Percentiles rank a stretch among this genome's conserved stretches.
phyloP scores from a whole-genome alignment of 495 filamentous ascomycete species.

The Chaetomidium leptoderma region DNA sequence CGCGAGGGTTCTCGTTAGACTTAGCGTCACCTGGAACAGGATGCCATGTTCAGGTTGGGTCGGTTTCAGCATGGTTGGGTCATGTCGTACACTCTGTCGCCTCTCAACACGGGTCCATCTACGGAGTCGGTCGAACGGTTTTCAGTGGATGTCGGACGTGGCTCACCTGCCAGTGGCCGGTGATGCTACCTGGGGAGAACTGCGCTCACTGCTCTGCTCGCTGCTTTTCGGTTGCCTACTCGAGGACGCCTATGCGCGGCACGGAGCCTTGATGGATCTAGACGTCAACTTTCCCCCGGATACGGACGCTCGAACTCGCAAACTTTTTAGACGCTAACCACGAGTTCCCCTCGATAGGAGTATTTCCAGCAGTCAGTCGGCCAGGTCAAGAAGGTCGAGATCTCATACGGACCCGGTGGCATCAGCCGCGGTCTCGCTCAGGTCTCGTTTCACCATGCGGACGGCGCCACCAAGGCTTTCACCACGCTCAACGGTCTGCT shows the following conservation, averaged over 20 bases:
- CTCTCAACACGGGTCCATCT: constrained; percentile 10
- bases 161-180: constrained; percentile 31
- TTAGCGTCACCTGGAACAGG: constrained; percentile 6
- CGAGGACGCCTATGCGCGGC: constrained; percentile 2
- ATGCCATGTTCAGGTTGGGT: constrained; percentile 6
- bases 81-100: constrained; percentile 16
- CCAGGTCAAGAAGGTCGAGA: constrained; percentile 77
- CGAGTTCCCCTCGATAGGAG: constrained; percentile 63
- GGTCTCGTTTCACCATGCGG: constrained; percentile 64
- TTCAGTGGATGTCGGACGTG: constrained; percentile 17
- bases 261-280: constrained; percentile 12
- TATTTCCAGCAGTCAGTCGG: constrained; percentile 88
- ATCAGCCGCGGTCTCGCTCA: constrained; percentile 80
- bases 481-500: constrained; percentile 78
- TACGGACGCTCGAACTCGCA: constrained; percentile 16
- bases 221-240: constrained; percentile 21
- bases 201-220: constrained; percentile 38
- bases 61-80: constrained; percentile 12
- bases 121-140: constrained; percentile 21
- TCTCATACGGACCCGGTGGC: constrained; percentile 90
- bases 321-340: constrained; percentile 36
- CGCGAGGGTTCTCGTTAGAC: not conserved
- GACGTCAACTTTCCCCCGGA: constrained; percentile 22
- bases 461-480: constrained; percentile 75
- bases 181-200: constrained; percentile 16